Base-by-base conservation (phyloP, 768 basidiomycete species). In the Lentinula raphanica region DNA sequence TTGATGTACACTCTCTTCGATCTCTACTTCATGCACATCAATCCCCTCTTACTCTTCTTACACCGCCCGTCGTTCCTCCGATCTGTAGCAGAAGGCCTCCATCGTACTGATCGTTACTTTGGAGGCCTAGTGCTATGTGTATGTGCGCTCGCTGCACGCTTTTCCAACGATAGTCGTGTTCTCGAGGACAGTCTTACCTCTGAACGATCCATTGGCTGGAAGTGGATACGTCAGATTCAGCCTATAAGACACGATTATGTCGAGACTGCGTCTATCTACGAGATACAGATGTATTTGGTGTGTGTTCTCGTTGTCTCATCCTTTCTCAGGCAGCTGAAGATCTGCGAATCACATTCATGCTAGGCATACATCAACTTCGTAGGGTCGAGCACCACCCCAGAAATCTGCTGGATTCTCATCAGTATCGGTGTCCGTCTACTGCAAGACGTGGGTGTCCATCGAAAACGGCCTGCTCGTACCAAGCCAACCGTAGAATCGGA, bases 251-350 rank as follows among this genome's bases (percentile, higher is more conserved):
- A 75, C 66, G 75, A 73, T 0, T 67, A 83, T 36, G 71, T 83
- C 13, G 72, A 74, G 0, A 76, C 79, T 3, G 81, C 85, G 2
- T 64, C 74, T 21, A 64, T 86, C 59, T 79, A 76, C 66, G 85
- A 86, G 60, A 67, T 87, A 40, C 86, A 87, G 65, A 71, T 72
- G 12, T 77, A 76, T 64, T 68, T 73, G 66, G 76, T 76, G 62
- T 56, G 72, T 70, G 36, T 58, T 4, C 49, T 46, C 44, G 17
- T 45, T 12, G 15, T 50, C 3, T 29, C 28, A 32, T 12, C 31
- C 19, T n/a, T 46, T 62, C n/a, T n/a, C n/a, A n/a, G n/a, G 28
- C n/a, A n/a, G n/a, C 25, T 25, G 9, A 32, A 32, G 6, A 31
- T 28, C n/a, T 56, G 5, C n/a, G 6, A 23, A 21, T 29, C 23